These are phyloP conservation scores for Citeromyces matritensis DNA, from an alignment of 805 yeast species.

Conservation along the genomic window DNA sequence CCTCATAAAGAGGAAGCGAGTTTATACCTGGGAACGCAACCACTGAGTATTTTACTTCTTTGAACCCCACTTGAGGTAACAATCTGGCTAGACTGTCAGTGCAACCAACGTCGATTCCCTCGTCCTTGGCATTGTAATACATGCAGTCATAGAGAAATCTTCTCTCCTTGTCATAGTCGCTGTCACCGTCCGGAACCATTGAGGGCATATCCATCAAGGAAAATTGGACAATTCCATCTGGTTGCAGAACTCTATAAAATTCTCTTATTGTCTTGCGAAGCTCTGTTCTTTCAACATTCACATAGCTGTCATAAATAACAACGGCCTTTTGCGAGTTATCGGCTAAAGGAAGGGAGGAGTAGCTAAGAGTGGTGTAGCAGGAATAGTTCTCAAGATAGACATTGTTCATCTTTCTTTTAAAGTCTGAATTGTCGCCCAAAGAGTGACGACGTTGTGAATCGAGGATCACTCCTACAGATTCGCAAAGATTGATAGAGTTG, in stretches of 20 bases:
- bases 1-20: too few relatives aligned
- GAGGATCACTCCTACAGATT: conserved; percentile 7
- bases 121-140: too few relatives aligned
- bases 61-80: too few relatives aligned
- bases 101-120: too few relatives aligned
- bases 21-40: too few relatives aligned
- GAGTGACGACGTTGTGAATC: conserved; percentile 11
- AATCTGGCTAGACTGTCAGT: too few relatives aligned
- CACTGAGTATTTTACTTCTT: too few relatives aligned
- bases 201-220: conserved; percentile 5
- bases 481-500: conserved; percentile 12
- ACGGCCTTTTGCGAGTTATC: conserved; percentile 13
- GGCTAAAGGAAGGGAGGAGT: conserved; percentile 10
- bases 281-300: conserved; percentile 7
- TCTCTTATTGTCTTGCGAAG: conserved; percentile 10
- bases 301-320: conserved; percentile 11
- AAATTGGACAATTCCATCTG: conserved; percentile 14
- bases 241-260: conserved; percentile 13
- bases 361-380: not conserved
- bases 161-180: too few relatives aligned
- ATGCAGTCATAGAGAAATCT: too few relatives aligned
- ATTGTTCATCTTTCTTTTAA: conserved; percentile 9
- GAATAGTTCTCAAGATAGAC: not conserved
- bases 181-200: too few relatives aligned
- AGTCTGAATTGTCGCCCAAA: conserved; percentile 5